Evolutionary conservation across 2,329 filamentous ascomycete genomes (phyloP), one percentile per base, ranked within the genome.

Genomic region (Aspergillus hiratsukae): DNA sequence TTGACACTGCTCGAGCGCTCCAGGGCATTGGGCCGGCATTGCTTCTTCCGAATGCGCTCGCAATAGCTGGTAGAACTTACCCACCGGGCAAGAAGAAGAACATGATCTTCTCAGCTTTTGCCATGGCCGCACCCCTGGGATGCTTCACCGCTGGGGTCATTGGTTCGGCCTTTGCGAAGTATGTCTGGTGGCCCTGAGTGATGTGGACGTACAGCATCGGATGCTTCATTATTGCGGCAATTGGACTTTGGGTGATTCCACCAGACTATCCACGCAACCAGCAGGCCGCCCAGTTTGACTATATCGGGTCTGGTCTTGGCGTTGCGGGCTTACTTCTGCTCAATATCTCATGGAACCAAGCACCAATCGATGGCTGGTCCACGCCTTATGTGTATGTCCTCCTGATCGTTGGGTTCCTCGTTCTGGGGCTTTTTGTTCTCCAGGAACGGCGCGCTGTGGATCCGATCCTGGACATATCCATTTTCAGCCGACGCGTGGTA

Each of bases 321-420:
- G 75, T 87, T 10, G 72, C 75, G 0, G 80, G 79, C 0, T 73
- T 88, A 29, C 76, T 86, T 0, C 73, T 88, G 35, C 79, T 88
- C 73, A 87, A 87, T 67, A 84, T 88, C 62, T 81, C 85, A 0
- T 87, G 83, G 83, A 88, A 86, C 57, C 84, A 88, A 64, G 84
- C 82, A 0, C 78, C 82, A 0, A 73, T 83, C 0, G 80, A 78
- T 3, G 83, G 83, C 1, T 87, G 85, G 85, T 61, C 71, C 0
- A 73, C 76, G 7, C 74, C 82, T 0, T 84, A 84, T 55, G 76
- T 84, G 9, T 81, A 82, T 55, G 73, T 79, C 0, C 70, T 82
- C 0, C 72, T 89, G 1, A 80, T 87, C 31, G 58, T 86, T 2
- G 84, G 85, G 0, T 58, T 84, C 1, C 25, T 84, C 0, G 69